A percentile compares a stretch with the other conserved stretches of the same genome.
Conservation (phyloP, 176 grass and related monocot species). For the Musa troglodytarum region DNA sequence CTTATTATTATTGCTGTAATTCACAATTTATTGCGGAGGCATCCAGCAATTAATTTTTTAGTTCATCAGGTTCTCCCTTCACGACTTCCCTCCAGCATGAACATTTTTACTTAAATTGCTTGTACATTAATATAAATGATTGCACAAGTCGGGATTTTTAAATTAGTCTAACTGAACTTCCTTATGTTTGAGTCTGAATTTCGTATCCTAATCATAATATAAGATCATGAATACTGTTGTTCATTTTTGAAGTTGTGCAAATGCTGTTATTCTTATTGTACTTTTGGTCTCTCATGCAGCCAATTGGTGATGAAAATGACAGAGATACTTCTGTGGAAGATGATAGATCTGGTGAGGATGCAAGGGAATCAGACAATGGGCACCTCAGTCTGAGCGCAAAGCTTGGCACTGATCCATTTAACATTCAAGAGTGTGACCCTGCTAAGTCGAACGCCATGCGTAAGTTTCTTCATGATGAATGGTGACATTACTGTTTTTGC, state of each 20-base stretch:
- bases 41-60: constrained; percentile 86
- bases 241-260: constrained; percentile 11
- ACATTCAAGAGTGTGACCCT: constrained; percentile 62
- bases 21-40: constrained; percentile 85
- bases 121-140: too few species aligned
- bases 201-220: too few species aligned
- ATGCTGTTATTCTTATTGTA: constrained; percentile 15
- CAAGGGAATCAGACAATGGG: constrained; percentile 9
- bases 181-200: too few species aligned
- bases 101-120: neutral
- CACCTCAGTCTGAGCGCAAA: constrained; percentile 20
- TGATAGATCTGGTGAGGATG: constrained; percentile 27
- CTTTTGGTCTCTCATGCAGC: constrained; percentile 21
- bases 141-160: too few species aligned
- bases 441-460: constrained; percentile 74
- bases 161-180: too few species aligned
- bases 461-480: constrained; percentile 28
- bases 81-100: neutral
- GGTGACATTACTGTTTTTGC: too few species aligned
- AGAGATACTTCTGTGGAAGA: constrained; percentile 27
- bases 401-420: constrained; percentile 65
- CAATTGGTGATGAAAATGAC: constrained; percentile 36
- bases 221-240: neutral
- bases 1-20: constrained; percentile 93
- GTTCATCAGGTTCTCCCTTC: constrained; percentile 62